phyloP scores from a whole-genome alignment of 768 basidiomycete species.

The Pleurotus giganteus region DNA sequence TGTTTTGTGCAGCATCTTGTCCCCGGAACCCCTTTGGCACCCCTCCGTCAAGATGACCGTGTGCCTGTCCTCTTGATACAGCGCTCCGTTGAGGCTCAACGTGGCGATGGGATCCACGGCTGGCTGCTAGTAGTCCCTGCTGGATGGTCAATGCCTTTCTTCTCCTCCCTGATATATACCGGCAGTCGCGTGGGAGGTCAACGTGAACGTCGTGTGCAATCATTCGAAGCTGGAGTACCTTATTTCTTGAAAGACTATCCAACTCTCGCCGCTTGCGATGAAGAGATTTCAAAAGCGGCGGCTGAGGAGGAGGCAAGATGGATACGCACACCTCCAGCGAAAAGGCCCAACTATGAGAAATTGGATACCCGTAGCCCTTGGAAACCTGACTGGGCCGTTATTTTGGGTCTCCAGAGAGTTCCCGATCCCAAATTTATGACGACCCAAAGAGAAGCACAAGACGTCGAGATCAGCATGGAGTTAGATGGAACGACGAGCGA shows the following conservation, averaged over 20 bases:
- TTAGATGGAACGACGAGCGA: constrained; percentile 16
- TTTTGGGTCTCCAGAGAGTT: constrained; percentile 49
- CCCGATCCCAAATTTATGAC: constrained; percentile 37
- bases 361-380: constrained; percentile 71
- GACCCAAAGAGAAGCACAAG: constrained; percentile 52
- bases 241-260: constrained; percentile 87
- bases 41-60: constrained; percentile 75
- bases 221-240: constrained; percentile 73
- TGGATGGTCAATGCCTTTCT: constrained; percentile 92
- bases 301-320: constrained; percentile 58
- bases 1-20: constrained; percentile 54
- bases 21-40: constrained; percentile 71
- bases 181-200: constrained; percentile 86
- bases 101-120: constrained; percentile 61
- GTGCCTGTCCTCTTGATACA: constrained; percentile 85
- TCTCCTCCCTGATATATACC: constrained; percentile 77
- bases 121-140: constrained; percentile 86
- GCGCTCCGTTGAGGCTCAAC: constrained; percentile 53
- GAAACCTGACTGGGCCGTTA: constrained; percentile 69
- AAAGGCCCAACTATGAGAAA: constrained; percentile 69
- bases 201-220: constrained; percentile 76
- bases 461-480: constrained; percentile 22
- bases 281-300: constrained; percentile 47
- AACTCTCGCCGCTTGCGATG: constrained; percentile 48
- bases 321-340: constrained; percentile 85